Conservation (phyloP, 148 eudicot species). For the Rhododendron ovatum region DNA sequence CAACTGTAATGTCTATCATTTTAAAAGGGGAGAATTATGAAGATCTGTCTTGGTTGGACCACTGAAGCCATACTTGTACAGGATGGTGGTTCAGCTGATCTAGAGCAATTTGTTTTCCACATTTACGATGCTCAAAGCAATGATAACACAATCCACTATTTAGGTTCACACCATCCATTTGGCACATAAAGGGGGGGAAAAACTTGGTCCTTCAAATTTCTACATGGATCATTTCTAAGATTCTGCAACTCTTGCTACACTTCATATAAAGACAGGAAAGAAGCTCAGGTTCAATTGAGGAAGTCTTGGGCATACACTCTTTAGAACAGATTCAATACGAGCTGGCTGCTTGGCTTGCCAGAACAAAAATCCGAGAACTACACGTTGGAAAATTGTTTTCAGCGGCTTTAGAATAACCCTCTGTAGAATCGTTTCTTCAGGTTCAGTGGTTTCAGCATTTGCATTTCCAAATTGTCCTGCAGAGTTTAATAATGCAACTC, state of each 20-base stretch:
- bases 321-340: slow-evolving; percentile 73
- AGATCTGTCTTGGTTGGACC: background rate
- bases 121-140: background rate
- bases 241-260: background rate
- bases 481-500: slow-evolving; percentile 69
- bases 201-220: background rate
- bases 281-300: background rate
- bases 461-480: slow-evolving; percentile 91
- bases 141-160: background rate
- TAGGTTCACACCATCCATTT: background rate
- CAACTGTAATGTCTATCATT: background rate
- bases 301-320: slow-evolving; percentile 55
- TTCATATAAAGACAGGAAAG: background rate
- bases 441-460: slow-evolving; percentile 26
- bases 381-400: slow-evolving; percentile 73
- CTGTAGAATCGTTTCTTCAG: slow-evolving; percentile 55
- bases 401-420: slow-evolving; percentile 67
- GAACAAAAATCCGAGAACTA: slow-evolving; percentile 77
- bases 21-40: background rate
- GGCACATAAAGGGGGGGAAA: background rate
- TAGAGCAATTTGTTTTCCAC: background rate
- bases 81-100: background rate
- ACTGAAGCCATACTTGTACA: background rate
- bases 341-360: slow-evolving; percentile 96
- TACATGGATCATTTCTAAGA: background rate